Percentiles rank a stretch among this genome's conserved stretches.
Conservation (phyloP, 257 asterid genomes). For the Solanum lycopersicoides region DNA sequence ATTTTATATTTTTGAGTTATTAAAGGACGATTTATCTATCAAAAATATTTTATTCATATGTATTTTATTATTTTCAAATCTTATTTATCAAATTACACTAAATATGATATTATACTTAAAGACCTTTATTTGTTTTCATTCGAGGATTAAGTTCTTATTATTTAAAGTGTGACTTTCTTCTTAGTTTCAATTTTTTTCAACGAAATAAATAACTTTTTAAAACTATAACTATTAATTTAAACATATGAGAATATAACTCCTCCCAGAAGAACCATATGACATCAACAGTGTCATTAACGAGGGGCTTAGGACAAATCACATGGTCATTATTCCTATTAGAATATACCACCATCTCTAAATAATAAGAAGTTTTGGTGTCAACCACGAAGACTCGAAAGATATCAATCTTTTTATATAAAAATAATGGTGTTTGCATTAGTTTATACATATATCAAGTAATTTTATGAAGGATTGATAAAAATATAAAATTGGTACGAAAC, state of each 20-base stretch:
- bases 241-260: neutral
- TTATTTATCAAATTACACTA: fast-evolving
- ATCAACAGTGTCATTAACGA: neutral
- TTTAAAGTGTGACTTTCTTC: neutral
- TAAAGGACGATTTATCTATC: too few species aligned
- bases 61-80: too few species aligned
- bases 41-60: too few species aligned
- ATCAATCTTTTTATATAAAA: neutral
- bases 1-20: too few species aligned
- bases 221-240: neutral
- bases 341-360: neutral
- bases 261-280: neutral
- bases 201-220: neutral
- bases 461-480: neutral
- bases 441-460: neutral
- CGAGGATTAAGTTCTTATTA: neutral
- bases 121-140: neutral
- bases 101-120: neutral
- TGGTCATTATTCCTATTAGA: neutral
- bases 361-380: neutral
- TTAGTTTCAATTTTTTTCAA: neutral
- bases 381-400: neutral
- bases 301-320: neutral
- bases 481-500: neutral
- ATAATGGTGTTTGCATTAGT: neutral